Base-by-base conservation (phyloP, 2,329 filamentous ascomycete genomes). In the Fusarium hostae region DNA sequence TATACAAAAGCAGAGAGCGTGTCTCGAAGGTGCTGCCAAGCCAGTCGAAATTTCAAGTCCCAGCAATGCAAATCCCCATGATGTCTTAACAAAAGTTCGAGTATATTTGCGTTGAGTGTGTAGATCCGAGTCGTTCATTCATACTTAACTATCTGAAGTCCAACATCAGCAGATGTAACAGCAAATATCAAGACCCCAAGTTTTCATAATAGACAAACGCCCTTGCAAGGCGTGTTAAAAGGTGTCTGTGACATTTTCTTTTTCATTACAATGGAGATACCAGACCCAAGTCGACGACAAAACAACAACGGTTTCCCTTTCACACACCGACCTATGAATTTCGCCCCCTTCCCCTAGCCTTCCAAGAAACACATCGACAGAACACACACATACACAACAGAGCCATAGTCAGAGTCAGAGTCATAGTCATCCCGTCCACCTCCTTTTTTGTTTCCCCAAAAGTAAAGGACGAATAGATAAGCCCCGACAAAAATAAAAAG, bases 181-280 rank as follows among this genome's bases (percentile, higher is more conserved):
- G 24, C 32, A 44, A 41, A 32, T 35, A 41, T 37, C 32, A 16
- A 28, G 26, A 39, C 20, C 35, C 20, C 20, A 30, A 43, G n/a
- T 51, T 43, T 34, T 35, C 50, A 47, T 41, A 40, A 45, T 40
- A 68, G 48, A 75, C 22, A 70, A 47, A 66, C 61, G 61, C 63
- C 65, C 48, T 47, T 32, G 30, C 47, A 24, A 57, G 62, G 64
- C 48, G 63, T 68, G 51, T 68, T 59, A 47, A 57, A 58, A 55
- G 67, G 66, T 66, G 63, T 66, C 56, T 68, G 69, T 66, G 62
- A 20, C 67, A 72, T 59, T 70, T 59, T 75, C 48, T 73, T 74
- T 59, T 73, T 74, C 74, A 76, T 76, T 76, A 76, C 68, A 76
- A 75, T 66, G 70, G 61, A 76, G 62, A 72, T 73, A 75, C 63